phyloP scores from a whole-genome alignment of 352 stramenopile genomes.

The Phytophthora ramorum region DNA sequence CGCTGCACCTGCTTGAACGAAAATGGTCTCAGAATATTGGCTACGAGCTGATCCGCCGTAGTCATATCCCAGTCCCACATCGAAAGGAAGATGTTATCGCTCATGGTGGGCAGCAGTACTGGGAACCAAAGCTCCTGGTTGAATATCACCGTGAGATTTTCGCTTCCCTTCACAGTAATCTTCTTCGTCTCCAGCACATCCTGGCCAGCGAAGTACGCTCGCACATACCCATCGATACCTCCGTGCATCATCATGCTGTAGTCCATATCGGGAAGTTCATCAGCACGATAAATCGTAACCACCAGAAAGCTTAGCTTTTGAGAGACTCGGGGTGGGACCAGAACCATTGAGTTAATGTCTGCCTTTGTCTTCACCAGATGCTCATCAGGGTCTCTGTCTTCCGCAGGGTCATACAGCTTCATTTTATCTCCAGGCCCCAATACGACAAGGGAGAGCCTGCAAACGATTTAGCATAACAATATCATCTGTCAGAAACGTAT shows the following conservation, averaged over 20 bases:
- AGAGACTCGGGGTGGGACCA: constrained; percentile 80
- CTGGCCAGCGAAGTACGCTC: constrained; percentile 79
- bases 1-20: constrained; percentile 78
- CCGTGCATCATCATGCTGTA: constrained; percentile 63
- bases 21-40: constrained; percentile 68
- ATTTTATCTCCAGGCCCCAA: constrained; percentile 87
- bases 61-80: constrained; percentile 86
- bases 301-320: constrained; percentile 82
- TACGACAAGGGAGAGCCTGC: constrained; percentile 85
- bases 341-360: constrained; percentile 82
- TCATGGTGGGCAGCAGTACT: constrained; percentile 82
- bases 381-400: constrained; percentile 52
- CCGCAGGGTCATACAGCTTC: constrained; percentile 58
- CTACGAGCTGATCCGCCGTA: constrained; percentile 71
- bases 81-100: constrained; percentile 83
- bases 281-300: constrained; percentile 74
- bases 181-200: constrained; percentile 74
- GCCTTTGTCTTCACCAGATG: constrained; percentile 51
- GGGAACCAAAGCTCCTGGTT: constrained; percentile 91
- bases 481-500: background rate
- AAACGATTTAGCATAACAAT: constrained; percentile 7
- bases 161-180: constrained; percentile 68
- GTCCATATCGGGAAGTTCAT: constrained; percentile 90
- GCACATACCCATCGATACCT: constrained; percentile 87
- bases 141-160: constrained; percentile 53